Evolutionary conservation across 352 stramenopile species (phyloP), one percentile per base, ranked within the genome.

Genomic region (Globisporangium megalacanthum): DNA sequence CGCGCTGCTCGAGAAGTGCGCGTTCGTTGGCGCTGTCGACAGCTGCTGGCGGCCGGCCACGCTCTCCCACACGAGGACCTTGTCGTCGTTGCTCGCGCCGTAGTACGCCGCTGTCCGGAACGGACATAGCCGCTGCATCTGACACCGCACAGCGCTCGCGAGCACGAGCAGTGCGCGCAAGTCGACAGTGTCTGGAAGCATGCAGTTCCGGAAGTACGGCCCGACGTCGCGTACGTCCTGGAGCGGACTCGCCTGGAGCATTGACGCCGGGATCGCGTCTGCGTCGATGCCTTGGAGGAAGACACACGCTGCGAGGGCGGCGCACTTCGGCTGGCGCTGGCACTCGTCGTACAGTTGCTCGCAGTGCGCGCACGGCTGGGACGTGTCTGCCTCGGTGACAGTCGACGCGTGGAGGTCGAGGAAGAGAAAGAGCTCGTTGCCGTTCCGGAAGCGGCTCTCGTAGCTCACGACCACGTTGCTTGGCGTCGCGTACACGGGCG

Each of bases 341-440:
- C 77, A 84, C 67, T 66, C 81, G 29, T 84, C 74, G 47, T 65
- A 75, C 29, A 83, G 61, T 48, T 78, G 72, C 51, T 75, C 68
- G 47, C 77, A 87, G 59, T 84, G 73, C 10, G 72, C 69, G 42
- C 76, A 86, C 0, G 72, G 67, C 62, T 76, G 62, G 13, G 70
- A 70, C 37, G 55, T 72, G 53, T 79, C 70, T 46, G 81, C 83
- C 7, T 68, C 51, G 36, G 66, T 72, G 46, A 72, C 65, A 19
- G 62, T 49, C 35, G 70, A 71, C 10, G 53, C 41, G 1, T 66
- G 57, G 55, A 87, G 66, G 46, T 76, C 59, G 10, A 87, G 64
- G 9, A 72, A 67, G 13, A 84, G 64, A 44, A 75, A 49, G 51
- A 87, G 36, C 45, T 81, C 72, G 35, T 67, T 70, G 54, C 8